A percentile compares a stretch with the other conserved stretches of the same genome.
These are phyloP conservation scores for Rosellinia necatrix DNA, from an alignment of 2,329 filamentous ascomycete species.

Conservation along the genomic window DNA sequence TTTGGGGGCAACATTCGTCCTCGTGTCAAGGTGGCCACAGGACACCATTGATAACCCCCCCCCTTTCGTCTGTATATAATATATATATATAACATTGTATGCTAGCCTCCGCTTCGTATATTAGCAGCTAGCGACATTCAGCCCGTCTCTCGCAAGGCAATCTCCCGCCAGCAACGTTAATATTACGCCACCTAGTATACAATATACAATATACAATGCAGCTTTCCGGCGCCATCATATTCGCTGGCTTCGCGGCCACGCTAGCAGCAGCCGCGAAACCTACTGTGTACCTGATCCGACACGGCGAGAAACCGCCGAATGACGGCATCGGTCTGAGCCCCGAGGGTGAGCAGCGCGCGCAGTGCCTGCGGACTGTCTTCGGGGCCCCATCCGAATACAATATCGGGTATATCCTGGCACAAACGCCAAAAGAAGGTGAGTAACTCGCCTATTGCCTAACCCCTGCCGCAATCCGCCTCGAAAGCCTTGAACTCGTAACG, in stretches of 20 bases:
- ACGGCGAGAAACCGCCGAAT: conserved; percentile 63
- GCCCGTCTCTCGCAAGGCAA: no score
- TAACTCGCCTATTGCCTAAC: neutral
- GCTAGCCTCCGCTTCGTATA: no score
- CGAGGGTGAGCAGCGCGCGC: conserved; percentile 58
- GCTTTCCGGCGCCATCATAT: conserved; percentile 9
- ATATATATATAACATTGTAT: neutral
- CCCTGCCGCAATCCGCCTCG: no score
- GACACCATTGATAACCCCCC: no score
- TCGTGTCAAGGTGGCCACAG: neutral
- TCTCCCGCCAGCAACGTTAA: neutral
- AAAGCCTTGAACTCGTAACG: no score
- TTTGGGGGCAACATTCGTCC: neutral
- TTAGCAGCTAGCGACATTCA: no score
- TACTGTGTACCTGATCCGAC: conserved; percentile 66
- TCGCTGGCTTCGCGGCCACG: conserved; percentile 16
- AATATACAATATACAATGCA: conserved; percentile 20
- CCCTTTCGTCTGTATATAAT: no score
- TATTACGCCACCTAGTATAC: no score
- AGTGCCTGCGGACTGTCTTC: conserved; percentile 64
- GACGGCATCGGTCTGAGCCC: conserved; percentile 54
- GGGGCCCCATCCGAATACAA: conserved; percentile 55
- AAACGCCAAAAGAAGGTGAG: conserved; percentile 54
- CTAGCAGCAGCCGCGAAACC: conserved; percentile 37
- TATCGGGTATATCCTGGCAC: conserved; percentile 63